Base-by-base conservation (phyloP, 331 rosid genomes). In the Stylosanthes scabra region DNA sequence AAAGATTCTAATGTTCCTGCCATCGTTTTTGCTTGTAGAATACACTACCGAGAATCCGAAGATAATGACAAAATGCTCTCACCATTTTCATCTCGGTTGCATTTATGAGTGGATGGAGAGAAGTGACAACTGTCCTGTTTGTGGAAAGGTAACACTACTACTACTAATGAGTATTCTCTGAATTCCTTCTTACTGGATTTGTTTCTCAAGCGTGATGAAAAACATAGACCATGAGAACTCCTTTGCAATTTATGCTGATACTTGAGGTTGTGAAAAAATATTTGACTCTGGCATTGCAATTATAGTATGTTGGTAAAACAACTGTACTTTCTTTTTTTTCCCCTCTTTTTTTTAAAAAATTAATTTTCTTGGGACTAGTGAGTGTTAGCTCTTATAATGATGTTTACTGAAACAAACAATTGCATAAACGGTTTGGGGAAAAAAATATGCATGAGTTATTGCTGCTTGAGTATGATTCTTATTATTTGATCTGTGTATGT, bases 101-200 rank as follows among this genome's bases (percentile, higher is more conserved):
- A 94, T 94, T 76, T 94, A 91, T 74, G 99, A 94, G 74, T 94
- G 99, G 99, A 94, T 91, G 99, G 99, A 94, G 85, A 89, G 99
- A 89, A 94, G 99, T 83, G 97, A 91, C 66, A 94, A 86, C 78
- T 94, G 99, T 85, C 99, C 99, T 56, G 99, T 94, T 72, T 94
- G 99, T 84, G 97, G 97, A 86, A 91, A 88, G 99, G 99, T 94
- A 88, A 31, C 57, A 14, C 16, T 52, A 52, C 8, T 52, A 34
- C 1, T 34, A 34, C 39, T 34, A 59, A 54, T 50, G 4, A 5
- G n/a, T 55, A n/a, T 57, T 63, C 59, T 76, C 40, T 70, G 62
- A 60, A 9, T 61, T 49, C 2, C 11, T 41, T 73, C 40, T n/a
- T 34, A 7, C 34, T 51, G 45, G 37, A 11, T 62, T 72, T 74